Conservation (phyloP, 768 basidiomycete species). For the Hericium rajendrae region DNA sequence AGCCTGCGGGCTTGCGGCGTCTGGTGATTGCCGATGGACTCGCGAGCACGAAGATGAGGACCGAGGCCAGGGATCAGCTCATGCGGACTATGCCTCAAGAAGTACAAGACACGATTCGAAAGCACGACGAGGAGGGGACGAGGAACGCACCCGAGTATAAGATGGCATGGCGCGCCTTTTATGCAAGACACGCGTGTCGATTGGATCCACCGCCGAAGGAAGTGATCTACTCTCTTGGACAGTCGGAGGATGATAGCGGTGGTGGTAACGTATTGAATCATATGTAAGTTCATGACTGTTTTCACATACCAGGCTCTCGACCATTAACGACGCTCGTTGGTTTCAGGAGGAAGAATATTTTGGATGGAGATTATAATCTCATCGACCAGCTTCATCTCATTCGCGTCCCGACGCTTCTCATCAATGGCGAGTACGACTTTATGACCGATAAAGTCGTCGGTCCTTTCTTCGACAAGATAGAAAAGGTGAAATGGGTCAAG, state of each 20-base stretch:
- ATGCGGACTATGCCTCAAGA: constrained; percentile 21
- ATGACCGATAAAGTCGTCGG: constrained; percentile 25
- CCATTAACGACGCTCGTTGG: no score
- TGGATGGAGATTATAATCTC: constrained; percentile 17
- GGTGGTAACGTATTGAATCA: no score
- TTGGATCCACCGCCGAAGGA: constrained; percentile 2
- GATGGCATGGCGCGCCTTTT: background rate
- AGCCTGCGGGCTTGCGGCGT: constrained; percentile 22
- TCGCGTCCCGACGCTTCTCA: constrained; percentile 21
- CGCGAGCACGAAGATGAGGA: constrained; percentile 21
- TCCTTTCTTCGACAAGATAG: constrained; percentile 25
- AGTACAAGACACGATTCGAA: constrained; percentile 21
- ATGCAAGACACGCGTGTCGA: background rate
- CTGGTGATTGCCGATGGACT: constrained; percentile 22
- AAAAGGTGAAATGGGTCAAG: constrained; percentile 23
- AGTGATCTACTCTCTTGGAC: background rate
- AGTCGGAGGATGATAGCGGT: background rate
- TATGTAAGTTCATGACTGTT: no score
- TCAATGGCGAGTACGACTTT: constrained; percentile 29
- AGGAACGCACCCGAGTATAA: constrained; percentile 14
- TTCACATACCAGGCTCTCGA: no score
- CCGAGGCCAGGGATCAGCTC: constrained; percentile 15
- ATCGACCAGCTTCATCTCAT: constrained; percentile 19
- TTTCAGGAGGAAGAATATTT: background rate
- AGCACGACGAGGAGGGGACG: constrained; percentile 22